These are phyloP conservation scores for Aureobasidium sp. DNA, from an alignment of 2,329 filamentous ascomycete genomes.

Conservation along the genomic window DNA sequence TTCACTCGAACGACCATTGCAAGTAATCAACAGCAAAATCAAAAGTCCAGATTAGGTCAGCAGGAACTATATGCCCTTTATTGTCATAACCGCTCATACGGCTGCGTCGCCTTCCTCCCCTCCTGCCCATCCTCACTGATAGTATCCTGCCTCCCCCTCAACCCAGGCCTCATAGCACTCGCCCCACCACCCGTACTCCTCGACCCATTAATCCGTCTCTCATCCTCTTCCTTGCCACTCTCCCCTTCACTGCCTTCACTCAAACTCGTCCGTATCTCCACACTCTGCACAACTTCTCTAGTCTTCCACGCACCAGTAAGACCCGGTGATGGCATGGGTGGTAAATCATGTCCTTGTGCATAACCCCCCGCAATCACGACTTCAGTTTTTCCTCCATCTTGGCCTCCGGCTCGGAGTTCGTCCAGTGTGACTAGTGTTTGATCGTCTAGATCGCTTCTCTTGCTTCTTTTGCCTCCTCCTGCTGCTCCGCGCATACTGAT, in stretches of 20 bases:
- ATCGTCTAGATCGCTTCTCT: not conserved
- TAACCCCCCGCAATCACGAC: not conserved
- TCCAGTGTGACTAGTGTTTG: not conserved
- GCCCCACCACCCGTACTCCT: not conserved
- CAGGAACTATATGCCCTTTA: not conserved
- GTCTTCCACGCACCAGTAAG: not conserved
- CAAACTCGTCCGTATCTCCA: not conserved
- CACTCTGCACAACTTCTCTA: constrained; percentile 5
- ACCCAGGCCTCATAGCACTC: not conserved
- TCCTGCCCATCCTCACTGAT: not conserved
- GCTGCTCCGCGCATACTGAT: too few relatives aligned
- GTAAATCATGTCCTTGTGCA: not conserved
- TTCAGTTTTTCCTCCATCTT: not conserved
- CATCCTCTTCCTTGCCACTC: not conserved
- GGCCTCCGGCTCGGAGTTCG: not conserved
- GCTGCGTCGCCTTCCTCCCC: not conserved
- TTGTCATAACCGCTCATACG: not conserved
- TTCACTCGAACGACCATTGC: too few relatives aligned
- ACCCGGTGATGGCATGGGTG: not conserved
- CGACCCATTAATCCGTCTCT: not conserved
- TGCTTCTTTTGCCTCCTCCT: not conserved
- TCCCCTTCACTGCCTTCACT: not conserved
- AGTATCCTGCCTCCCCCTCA: not conserved
- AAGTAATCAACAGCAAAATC: not conserved
- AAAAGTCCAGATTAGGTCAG: constrained; percentile 16